These are phyloP conservation scores for Carex kokanica DNA, from an alignment of 176 grass and related monocot species.

Conservation along the genomic window DNA sequence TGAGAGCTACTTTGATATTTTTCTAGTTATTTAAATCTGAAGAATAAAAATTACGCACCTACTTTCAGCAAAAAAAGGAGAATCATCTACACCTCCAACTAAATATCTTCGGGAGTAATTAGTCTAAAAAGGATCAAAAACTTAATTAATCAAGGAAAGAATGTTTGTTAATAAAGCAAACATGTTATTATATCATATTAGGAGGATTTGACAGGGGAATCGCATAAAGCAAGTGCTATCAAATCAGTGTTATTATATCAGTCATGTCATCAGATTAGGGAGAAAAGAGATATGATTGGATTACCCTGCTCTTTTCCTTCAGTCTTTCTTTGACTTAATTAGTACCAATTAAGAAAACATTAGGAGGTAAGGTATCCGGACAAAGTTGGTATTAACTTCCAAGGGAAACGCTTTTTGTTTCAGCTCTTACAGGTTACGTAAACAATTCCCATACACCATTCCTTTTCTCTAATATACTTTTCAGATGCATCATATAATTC, in stretches of 20 bases:
- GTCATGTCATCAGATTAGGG: not conserved
- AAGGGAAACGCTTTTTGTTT: not conserved
- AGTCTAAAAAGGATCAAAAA: not conserved
- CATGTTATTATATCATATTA: not conserved
- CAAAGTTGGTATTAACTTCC: not conserved
- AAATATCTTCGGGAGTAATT: conserved; percentile 10
- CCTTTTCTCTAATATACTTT: not conserved
- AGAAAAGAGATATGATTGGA: not conserved
- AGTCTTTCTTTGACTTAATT: conserved; percentile 12
- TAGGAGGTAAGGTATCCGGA: not conserved
- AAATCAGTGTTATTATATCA: not conserved
- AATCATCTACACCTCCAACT: conserved; percentile 11
- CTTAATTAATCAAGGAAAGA: conserved; percentile 1
- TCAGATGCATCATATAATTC: not conserved
- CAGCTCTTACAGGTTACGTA: not conserved
- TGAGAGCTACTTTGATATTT: conserved; percentile 15
- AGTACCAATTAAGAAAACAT: not conserved
- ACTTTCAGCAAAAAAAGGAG: not conserved
- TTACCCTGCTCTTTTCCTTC: not conserved
- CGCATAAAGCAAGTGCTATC: conserved; percentile 4
- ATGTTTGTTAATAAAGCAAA: conserved; percentile 24
- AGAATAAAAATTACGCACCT: not conserved
- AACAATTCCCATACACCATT: not conserved
- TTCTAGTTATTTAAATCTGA: not conserved
- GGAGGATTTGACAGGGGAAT: conserved; percentile 9